Evolutionary conservation across 2,329 filamentous ascomycete species (phyloP), one percentile per base, ranked within the genome.

Genomic region (Aureobasidium sp.): DNA sequence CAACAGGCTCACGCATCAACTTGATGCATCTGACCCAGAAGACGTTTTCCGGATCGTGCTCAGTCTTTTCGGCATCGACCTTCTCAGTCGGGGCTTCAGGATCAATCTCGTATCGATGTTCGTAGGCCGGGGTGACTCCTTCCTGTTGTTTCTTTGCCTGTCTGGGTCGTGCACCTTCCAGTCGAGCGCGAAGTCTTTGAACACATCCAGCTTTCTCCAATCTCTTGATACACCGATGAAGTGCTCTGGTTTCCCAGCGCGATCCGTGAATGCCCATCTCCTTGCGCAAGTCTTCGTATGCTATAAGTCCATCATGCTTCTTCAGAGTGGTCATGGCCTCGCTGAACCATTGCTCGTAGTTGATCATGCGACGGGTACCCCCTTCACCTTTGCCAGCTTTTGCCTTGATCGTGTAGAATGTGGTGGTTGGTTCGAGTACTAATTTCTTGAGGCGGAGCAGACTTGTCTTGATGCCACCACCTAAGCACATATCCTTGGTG

Each of bases 381-480:
- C 67, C 62, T 20, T 64, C 54, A 25, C 40, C 47, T 59, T 58
- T 59, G 8, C 63, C 54, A 29, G 63, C 53, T 23, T 59, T 27
- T n/a, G 45, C 64, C 11, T 59, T 43, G n/a, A 66, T 64, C 62
- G 54, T 55, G 53, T 15, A 61, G 60, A 56, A 29, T 33, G 67
- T 65, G 29, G 58, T 25, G 27, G 67, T 63, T 13, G 66, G 27
- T 36, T 33, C 50, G n/a, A 76, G 74, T 55, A 75, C 71, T 69
- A 86, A 89, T 70, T 81, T 84, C 66, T 80, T 82, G 66, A 89
- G 78, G 2, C 81, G 85, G 33, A 87, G 86, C 9, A 88, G 75
- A 73, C 87, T 90, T 0, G 88, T 90, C 53, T 84, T 82, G 8
- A 80, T 76, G 4, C 82, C 81, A 66, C 80, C 81, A 27, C 80